Evolutionary conservation across 495 filamentous ascomycete species (phyloP), one percentile per base, ranked within the genome.

Genomic region (Corynascus novoguineensis): DNA sequence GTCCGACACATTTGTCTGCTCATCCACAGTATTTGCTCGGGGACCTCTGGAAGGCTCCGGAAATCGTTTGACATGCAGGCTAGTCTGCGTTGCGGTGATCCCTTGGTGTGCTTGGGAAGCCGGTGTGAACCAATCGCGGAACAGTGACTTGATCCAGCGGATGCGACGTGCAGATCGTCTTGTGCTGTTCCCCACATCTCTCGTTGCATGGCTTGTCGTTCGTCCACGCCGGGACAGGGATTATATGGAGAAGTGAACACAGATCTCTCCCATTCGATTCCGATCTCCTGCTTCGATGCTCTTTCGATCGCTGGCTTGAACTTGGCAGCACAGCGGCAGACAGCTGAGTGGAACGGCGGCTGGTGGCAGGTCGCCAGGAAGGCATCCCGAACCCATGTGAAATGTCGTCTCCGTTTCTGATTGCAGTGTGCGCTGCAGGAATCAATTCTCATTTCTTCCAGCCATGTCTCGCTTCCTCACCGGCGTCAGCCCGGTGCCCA

Each of bases 51-150:
- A 6, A 38, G 15, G 35, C 35, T n/a, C 17, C 35, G 35, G 35
- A 10, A n/a, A 2, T 38, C 35, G n/a, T n/a, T n/a, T n/a, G n/a
- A n/a, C n/a, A n/a, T 32, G 31, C 40, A 44, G 40, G 19, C 9
- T 8, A 6, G 24, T 22, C 44, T 28, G 5, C 44, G 17, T 46
- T 25, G 24, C 5, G 12, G 17, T 17, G 12, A 22, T n/a, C 29
- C 44, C n/a, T 15, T 15, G 29, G 27, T 25, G 25, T 15, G 24
- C 44, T 28, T 14, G 3, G 24, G n/a, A 46, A 17, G 15, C 44
- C 44, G 29, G 7, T 6, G 52, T 15, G 12, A 55, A 22, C 52
- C 52, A 55, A 55, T 55, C 52, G 52, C 41, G 52, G 52, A 55
- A 55, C 14, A 17, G 38, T 29, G 38, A 10, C 31, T n/a, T 34